Evolutionary conservation across 169 alveolate species (phyloP), one percentile per base, ranked within the genome.

Genomic region (Pseudocohnilembus persalinus): DNA sequence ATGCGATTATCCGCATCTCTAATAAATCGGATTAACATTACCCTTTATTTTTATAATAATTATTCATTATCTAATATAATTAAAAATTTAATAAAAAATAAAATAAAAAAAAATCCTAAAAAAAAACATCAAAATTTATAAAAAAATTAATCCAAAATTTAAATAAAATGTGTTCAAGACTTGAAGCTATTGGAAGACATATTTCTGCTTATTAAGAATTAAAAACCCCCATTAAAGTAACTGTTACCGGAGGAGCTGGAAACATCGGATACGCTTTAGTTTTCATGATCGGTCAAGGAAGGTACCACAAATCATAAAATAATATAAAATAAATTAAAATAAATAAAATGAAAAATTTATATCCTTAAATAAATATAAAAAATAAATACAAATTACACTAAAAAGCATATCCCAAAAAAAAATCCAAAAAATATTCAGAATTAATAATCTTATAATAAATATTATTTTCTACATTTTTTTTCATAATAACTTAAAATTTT

Each of bases 201-300:
- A 77, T 77, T 63, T 77, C 74, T 1, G 73, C 82, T 27, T 29
- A 32, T 16, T 33, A 77, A 68, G 65, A 77, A 77, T 31, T 77
- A 1, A 77, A 77, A 77, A 31, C 6, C 1, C 91, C 92, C 0
- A 90, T 90, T 86, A 88, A 89, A 30, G 93, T 92, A 31, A 83
- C 89, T 82, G 96, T 92, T 0, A 92, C 96, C 73, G 96, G 96
- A 77, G 92, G 92, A 31, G 94, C 96, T 49, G 96, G 96, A 31
- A 85, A 92, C 76, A 92, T 92, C 87, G 84, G 94, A 26, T 92
- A 92, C 87, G 81, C 96, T 27, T 76, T 87, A 28, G 92, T 92
- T 15, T 91, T 88, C 89, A 88, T 93, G 90, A 87, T 90, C 49
- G 96, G 89, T n/a, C 73, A 85, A 74, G 89, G 89, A 24, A 73